A percentile compares a stretch with the other conserved stretches of the same genome.
Conservation (phyloP, 2,329 filamentous ascomycete species). For the Alternaria tenuissima region DNA sequence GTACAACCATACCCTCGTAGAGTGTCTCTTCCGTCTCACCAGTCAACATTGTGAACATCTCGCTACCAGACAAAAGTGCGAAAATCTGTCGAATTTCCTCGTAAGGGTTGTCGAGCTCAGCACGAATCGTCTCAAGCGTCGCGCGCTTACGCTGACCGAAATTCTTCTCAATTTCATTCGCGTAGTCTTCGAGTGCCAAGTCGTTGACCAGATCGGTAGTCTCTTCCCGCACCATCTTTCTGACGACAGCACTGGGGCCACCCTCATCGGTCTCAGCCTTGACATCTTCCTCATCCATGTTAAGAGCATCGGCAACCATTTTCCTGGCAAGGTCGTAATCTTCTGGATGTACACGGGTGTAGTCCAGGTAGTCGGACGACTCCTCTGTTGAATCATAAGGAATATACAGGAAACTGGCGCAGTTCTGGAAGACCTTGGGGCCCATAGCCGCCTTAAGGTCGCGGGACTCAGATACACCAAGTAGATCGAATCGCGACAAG, state of each 20-base stretch:
- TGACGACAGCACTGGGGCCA: constrained; percentile 87
- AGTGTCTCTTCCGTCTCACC: constrained; percentile 88
- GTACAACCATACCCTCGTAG: constrained; percentile 88
- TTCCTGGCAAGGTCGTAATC: constrained; percentile 98
- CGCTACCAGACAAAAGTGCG: constrained; percentile 71
- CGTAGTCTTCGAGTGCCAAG: constrained; percentile 94
- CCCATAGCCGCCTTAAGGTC: constrained; percentile 66
- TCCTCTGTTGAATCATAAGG: constrained; percentile 84
- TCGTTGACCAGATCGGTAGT: constrained; percentile 96
- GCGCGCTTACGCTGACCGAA: constrained; percentile 95
- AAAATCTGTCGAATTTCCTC: constrained; percentile 91
- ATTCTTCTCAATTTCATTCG: constrained; percentile 90
- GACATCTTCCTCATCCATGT: constrained; percentile 97
- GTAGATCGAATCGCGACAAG: constrained; percentile 82
- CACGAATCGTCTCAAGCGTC: constrained; percentile 94
- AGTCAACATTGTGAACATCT: constrained; percentile 96
- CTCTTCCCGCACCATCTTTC: constrained; percentile 93
- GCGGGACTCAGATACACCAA: constrained; percentile 77
- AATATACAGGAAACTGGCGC: constrained; percentile 92
- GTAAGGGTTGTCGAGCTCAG: constrained; percentile 89
- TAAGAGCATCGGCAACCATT: constrained; percentile 96
- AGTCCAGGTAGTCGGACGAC: constrained; percentile 90
- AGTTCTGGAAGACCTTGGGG: constrained; percentile 93
- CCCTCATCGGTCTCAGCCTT: constrained; percentile 93
- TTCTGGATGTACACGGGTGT: constrained; percentile 96